Conservation (phyloP, 2,329 filamentous ascomycete species). For the Hypomyces perniciosus region DNA sequence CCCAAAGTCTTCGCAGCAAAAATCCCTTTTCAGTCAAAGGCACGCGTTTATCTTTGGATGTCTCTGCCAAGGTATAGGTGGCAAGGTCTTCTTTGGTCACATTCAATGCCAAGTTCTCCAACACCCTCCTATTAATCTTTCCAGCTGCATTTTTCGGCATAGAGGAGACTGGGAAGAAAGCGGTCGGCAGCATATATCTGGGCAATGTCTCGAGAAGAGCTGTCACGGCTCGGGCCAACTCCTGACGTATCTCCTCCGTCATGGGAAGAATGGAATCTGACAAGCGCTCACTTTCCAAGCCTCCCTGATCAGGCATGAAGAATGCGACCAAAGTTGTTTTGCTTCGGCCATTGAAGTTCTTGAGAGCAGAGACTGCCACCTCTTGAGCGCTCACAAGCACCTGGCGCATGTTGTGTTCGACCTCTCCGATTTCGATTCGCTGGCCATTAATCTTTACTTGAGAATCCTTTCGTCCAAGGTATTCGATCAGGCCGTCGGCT, state of each 20-base stretch:
- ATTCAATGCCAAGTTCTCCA: too few species aligned
- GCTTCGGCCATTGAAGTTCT: neutral
- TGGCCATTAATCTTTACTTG: slow-evolving; percentile 32
- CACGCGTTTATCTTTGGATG: slow-evolving; percentile 7
- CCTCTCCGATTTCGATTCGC: slow-evolving; percentile 36
- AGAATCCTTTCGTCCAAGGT: slow-evolving; percentile 1
- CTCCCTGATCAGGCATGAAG: neutral
- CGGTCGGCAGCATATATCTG: too few species aligned
- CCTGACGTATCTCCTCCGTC: too few species aligned
- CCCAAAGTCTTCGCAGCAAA: slow-evolving; percentile 29
- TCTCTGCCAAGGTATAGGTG: slow-evolving; percentile 1
- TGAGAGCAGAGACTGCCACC: slow-evolving; percentile 8
- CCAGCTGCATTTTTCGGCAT: too few species aligned
- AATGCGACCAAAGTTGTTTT: slow-evolving; percentile 4
- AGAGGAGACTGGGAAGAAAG: too few species aligned
- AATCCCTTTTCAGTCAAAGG: slow-evolving; percentile 13
- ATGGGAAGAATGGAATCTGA: too few species aligned
- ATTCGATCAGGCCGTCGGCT: neutral
- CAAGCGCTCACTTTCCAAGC: too few species aligned
- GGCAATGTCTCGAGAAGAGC: too few species aligned
- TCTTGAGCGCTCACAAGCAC: neutral
- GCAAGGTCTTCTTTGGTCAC: slow-evolving; percentile 7
- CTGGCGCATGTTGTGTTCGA: slow-evolving; percentile 7
- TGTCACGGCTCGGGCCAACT: too few species aligned
- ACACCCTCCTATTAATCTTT: too few species aligned